Evolutionary conservation across 768 basidiomycete species (phyloP).

Genomic region (Kwoniella pini): DNA sequence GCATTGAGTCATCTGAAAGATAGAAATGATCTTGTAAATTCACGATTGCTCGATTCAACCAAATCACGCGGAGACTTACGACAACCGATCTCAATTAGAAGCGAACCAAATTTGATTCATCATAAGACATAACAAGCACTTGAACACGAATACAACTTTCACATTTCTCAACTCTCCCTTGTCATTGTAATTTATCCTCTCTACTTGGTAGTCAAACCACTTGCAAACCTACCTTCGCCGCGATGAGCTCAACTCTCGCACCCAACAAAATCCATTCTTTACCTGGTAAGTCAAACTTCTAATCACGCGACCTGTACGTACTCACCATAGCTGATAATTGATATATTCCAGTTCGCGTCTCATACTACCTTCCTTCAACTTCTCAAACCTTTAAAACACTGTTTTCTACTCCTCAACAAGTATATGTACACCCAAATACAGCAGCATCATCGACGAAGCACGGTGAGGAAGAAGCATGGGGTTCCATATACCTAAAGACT

Average conservation of each 20-base stretch:
- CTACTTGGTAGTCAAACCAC: no score
- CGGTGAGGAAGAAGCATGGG: conserved; percentile 39
- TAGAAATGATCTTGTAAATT: no score
- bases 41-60: no score
- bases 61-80: no score
- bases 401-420: conserved; percentile 36
- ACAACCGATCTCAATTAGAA: no score
- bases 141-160: no score
- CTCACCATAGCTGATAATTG: not conserved
- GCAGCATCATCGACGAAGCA: conserved; percentile 16
- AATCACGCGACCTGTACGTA: conserved; percentile 3
- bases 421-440: conserved; percentile 44
- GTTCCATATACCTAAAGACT: conserved; percentile 49
- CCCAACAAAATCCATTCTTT: conserved; percentile 45
- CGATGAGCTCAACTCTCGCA: conserved; percentile 20
- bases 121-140: no score
- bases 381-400: conserved; percentile 37
- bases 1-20: no score
- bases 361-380: conserved; percentile 41
- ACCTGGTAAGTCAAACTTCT: conserved; percentile 33
- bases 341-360: conserved; percentile 32
- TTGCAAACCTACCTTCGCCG: no score
- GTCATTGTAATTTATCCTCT: no score
- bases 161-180: not conserved
- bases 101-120: no score